Conservation (phyloP, 257 asterid species). For the Prunella vulgaris region DNA sequence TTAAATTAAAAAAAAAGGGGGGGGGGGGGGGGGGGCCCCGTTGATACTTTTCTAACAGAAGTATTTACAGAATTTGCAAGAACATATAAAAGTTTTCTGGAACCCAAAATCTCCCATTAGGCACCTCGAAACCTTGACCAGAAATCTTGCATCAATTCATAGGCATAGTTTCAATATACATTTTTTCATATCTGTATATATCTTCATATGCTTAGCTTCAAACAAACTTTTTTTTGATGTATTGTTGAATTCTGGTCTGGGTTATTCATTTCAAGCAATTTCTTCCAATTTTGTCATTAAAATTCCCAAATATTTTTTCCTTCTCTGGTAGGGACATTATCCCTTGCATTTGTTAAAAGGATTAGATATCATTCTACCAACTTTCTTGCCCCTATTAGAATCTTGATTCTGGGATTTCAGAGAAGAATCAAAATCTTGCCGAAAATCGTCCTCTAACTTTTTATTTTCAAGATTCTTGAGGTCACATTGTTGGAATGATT, state of each 20-base stretch:
- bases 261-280: constrained; percentile 19
- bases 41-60: background rate
- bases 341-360: background rate
- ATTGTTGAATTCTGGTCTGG: constrained; percentile 63
- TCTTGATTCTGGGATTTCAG: constrained; percentile 17
- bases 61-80: constrained; percentile 25
- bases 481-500: constrained; percentile 10
- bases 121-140: constrained; percentile 60
- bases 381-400: too few species aligned
- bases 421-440: background rate
- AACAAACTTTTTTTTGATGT: constrained; percentile 17
- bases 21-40: background rate
- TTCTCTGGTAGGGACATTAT: constrained; percentile 14
- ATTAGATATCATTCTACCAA: background rate
- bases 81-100: constrained; percentile 26
- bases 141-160: constrained; percentile 52
- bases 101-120: constrained; percentile 50
- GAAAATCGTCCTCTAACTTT: background rate
- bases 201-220: constrained; percentile 31
- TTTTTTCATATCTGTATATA: constrained; percentile 28
- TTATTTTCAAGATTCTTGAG: constrained; percentile 1
- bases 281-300: background rate
- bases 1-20: background rate
- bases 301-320: background rate
- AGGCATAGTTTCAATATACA: constrained; percentile 37